These are phyloP conservation scores for Ceriops tagal DNA, from an alignment of 345 rosid species.

Conservation along the genomic window DNA sequence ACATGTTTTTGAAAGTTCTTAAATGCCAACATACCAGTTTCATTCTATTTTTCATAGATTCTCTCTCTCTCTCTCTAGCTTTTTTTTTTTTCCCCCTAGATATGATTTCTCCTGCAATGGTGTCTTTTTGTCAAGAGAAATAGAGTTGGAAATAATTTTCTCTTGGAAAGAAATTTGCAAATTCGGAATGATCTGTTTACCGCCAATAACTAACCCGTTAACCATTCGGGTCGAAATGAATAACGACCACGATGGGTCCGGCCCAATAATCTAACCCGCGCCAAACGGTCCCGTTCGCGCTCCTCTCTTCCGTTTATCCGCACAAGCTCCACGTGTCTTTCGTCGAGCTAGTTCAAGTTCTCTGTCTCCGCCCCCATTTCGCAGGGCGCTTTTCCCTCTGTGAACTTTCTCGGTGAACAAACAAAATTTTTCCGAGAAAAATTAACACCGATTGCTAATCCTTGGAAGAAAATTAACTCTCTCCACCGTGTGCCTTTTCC, in stretches of 20 bases:
- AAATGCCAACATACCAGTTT: too few species aligned
- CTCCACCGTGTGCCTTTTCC: not conserved
- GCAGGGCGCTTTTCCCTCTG: not conserved
- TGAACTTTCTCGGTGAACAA: not conserved
- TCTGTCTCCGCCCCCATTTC: not conserved
- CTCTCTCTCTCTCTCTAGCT: too few species aligned
- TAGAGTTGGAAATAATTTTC: too few species aligned
- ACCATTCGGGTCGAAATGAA: constrained; percentile 10
- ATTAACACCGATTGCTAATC: not conserved
- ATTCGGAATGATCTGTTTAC: constrained; percentile 8
- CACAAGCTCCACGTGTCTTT: constrained; percentile 49
- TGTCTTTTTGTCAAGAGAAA: too few species aligned
- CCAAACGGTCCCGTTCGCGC: not conserved
- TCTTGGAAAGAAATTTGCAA: not conserved
- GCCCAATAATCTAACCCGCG: not conserved
- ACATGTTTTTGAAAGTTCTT: too few species aligned
- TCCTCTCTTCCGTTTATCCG: constrained; percentile 37
- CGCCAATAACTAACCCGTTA: constrained; percentile 27
- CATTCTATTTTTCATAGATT: too few species aligned
- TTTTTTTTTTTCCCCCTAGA: too few species aligned
- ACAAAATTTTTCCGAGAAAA: constrained; percentile 2
- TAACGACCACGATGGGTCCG: not conserved
- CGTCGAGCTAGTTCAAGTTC: constrained; percentile 1
- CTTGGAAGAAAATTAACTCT: constrained; percentile 6
- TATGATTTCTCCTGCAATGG: too few species aligned